Conservation (phyloP, 129 eudicot species). For the Scalesia atractyloides region DNA sequence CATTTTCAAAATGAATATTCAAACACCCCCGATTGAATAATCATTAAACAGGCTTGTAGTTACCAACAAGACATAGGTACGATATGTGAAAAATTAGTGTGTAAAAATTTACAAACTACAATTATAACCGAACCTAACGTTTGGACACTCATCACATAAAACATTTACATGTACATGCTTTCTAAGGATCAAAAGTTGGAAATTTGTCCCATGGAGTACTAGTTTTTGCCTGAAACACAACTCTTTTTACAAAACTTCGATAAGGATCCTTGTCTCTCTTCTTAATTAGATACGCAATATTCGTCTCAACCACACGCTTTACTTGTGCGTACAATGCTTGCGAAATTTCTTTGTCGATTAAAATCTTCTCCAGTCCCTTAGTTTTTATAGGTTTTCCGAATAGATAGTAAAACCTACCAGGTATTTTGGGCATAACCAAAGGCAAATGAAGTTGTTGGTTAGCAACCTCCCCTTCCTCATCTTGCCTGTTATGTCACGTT, state of each 20-base stretch:
- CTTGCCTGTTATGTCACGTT: conserved; percentile 29
- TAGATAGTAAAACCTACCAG: conserved; percentile 57
- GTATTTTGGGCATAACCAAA: conserved; percentile 46
- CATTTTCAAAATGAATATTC: too few species aligned
- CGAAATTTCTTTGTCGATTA: conserved; percentile 32
- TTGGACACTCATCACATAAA: too few species aligned
- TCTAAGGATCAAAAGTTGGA: conserved; percentile 55
- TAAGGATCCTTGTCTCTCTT: conserved; percentile 63
- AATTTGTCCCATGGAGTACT: conserved; percentile 29
- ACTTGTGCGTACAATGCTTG: conserved; percentile 41
- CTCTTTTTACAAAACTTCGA: conserved; percentile 38
- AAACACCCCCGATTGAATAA: too few species aligned
- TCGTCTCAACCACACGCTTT: conserved; percentile 44
- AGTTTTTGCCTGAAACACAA: conserved; percentile 38
- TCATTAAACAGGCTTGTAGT: too few species aligned
- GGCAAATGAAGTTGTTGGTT: conserved; percentile 48
- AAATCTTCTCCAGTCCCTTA: conserved; percentile 35
- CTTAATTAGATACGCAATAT: conserved; percentile 42
- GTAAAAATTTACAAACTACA: too few species aligned
- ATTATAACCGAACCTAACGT: too few species aligned
- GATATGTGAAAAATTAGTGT: too few species aligned
- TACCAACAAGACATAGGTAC: too few species aligned
- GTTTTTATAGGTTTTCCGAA: conserved; percentile 63
- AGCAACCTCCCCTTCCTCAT: conserved; percentile 36
- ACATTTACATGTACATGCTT: too few species aligned